Evolutionary conservation across 768 basidiomycete species (phyloP).

Genomic region (Suillus brevipes): DNA sequence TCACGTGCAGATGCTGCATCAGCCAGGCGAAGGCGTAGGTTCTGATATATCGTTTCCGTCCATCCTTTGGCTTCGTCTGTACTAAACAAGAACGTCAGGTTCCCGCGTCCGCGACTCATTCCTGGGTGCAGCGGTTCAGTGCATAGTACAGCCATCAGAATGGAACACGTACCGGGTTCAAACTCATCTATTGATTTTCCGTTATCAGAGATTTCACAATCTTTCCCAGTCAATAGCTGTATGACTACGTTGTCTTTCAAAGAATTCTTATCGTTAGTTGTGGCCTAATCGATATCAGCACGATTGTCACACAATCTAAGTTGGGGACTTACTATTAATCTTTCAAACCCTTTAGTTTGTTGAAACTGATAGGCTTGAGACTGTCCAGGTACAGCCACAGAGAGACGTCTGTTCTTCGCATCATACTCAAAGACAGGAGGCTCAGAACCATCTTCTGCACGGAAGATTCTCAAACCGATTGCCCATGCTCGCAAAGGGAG

Average conservation of each 20-base stretch:
- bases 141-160: not conserved
- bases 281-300: slow-evolving; percentile 20
- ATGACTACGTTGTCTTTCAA: slow-evolving; percentile 24
- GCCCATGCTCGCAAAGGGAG: slow-evolving; percentile 31
- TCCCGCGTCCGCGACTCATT: not conserved
- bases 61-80: slow-evolving; percentile 20
- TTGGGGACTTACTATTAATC: not conserved
- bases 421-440: not conserved
- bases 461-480: slow-evolving; percentile 21
- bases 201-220: slow-evolving; percentile 11
- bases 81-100: slow-evolving; percentile 26
- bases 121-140: slow-evolving; percentile 17
- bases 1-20: not conserved
- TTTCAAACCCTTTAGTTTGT: not conserved
- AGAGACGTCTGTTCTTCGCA: not conserved
- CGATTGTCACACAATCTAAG: not conserved
- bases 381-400: not conserved
- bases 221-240: slow-evolving; percentile 15
- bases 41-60: slow-evolving; percentile 23
- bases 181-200: slow-evolving; percentile 8
- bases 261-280: slow-evolving; percentile 13
- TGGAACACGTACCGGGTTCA: slow-evolving; percentile 23
- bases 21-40: slow-evolving; percentile 16
- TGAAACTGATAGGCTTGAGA: not conserved
- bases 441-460: not conserved